Evolutionary conservation across 2,329 filamentous ascomycete species (phyloP).

Genomic region (Alternaria hordeiaustralica): DNA sequence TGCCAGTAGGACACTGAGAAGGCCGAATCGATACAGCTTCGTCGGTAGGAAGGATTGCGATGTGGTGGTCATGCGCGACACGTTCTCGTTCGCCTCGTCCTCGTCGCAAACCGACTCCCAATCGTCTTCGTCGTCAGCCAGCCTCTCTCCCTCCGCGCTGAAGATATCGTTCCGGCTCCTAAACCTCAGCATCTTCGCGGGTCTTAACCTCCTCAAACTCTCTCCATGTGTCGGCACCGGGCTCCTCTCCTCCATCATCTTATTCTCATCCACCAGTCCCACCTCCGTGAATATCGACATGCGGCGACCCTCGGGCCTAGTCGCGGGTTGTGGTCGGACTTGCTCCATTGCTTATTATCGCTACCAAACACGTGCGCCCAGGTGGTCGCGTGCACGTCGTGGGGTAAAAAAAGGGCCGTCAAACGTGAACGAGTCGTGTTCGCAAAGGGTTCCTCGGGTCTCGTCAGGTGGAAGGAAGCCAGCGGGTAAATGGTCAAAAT

Average conservation of each 20-base stretch:
- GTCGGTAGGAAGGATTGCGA: constrained; percentile 18
- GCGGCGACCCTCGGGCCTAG: constrained; percentile 26
- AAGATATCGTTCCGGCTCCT: constrained; percentile 40
- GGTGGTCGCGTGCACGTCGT: constrained; percentile 16
- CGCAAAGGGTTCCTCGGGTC: not conserved
- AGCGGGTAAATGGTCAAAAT: constrained; percentile 18
- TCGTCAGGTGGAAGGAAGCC: not conserved
- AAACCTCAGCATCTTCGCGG: constrained; percentile 40
- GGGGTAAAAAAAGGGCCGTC: constrained; percentile 3
- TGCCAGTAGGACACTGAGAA: constrained; percentile 40
- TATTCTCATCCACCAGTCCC: constrained; percentile 45
- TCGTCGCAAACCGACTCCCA: constrained; percentile 39
- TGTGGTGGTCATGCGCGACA: constrained; percentile 1
- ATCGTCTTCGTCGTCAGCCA: constrained; percentile 25
- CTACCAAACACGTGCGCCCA: not conserved
- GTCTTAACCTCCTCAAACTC: constrained; percentile 30
- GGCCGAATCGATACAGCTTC: constrained; percentile 36
- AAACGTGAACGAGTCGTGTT: constrained; percentile 1
- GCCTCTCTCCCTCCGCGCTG: constrained; percentile 12
- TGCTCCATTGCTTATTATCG: constrained; percentile 31
- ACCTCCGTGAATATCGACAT: constrained; percentile 48
- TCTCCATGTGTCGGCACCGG: constrained; percentile 34
- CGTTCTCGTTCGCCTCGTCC: constrained; percentile 24
- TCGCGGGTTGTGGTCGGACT: constrained; percentile 33
- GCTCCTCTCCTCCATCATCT: constrained; percentile 35